These are phyloP conservation scores for Calonectria hongkongensis DNA, from an alignment of 2,329 filamentous ascomycete species.

Conservation along the genomic window DNA sequence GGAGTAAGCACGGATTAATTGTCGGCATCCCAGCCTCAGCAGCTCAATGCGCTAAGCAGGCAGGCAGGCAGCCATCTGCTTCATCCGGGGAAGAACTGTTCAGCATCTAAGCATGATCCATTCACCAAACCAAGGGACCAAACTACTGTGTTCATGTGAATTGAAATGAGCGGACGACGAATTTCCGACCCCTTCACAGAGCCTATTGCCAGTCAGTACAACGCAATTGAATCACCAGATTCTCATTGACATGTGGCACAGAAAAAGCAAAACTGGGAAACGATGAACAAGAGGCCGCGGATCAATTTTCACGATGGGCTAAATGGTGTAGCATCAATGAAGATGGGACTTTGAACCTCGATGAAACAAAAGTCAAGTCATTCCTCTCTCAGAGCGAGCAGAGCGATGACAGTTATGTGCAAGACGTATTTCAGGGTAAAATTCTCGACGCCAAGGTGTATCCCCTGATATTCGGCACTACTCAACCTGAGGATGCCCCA, in stretches of 20 bases:
- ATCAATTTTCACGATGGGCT: background rate
- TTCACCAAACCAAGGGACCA: background rate
- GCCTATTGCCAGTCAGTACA: background rate
- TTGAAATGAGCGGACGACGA: background rate
- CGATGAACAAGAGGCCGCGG: background rate
- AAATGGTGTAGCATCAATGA: conserved; percentile 24
- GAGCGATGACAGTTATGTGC: conserved; percentile 13
- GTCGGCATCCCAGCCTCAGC: background rate
- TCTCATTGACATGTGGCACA: background rate
- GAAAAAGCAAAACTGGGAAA: conserved; percentile 22
- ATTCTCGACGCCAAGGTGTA: conserved; percentile 17
- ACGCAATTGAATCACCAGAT: too few species aligned
- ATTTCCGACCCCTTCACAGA: background rate
- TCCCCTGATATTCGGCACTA: conserved; percentile 20
- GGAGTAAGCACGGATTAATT: background rate
- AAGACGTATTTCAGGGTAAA: conserved; percentile 19
- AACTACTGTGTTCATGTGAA: too few species aligned
- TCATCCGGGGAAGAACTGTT: background rate
- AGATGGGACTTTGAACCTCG: background rate
- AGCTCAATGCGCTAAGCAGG: background rate
- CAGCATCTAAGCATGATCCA: background rate
- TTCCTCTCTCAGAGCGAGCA: background rate
- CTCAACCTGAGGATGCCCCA: background rate
- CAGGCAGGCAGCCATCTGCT: background rate
- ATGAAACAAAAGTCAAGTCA: conserved; percentile 20